A percentile compares a stretch with the other conserved stretches of the same genome.
phyloP scores from a whole-genome alignment of 371 early-diverging fungal genomes.

The Umbelopsis sp. region DNA sequence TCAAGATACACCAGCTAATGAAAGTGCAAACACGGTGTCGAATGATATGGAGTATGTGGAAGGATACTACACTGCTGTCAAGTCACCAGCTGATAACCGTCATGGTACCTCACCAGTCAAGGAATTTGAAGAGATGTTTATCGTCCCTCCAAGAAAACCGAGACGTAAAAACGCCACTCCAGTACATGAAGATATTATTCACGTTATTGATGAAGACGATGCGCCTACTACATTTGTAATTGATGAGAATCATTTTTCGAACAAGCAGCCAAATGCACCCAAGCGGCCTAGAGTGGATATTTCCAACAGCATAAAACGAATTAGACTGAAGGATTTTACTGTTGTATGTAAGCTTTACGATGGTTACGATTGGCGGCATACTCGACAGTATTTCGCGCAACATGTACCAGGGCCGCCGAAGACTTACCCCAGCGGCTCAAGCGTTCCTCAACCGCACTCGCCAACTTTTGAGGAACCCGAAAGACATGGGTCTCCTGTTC shows the following conservation, averaged over 20 bases:
- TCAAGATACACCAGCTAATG: neutral
- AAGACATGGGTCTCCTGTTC: neutral
- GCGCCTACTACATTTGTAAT: constrained; percentile 38
- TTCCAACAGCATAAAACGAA: constrained; percentile 39
- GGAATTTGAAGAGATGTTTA: constrained; percentile 6
- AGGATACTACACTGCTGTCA: constrained; percentile 44
- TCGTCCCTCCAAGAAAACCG: constrained; percentile 37
- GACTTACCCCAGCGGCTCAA: neutral
- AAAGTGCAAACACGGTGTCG: constrained; percentile 21
- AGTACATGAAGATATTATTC: constrained; percentile 35
- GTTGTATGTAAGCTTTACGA: constrained; percentile 67
- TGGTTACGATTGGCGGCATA: constrained; percentile 59
- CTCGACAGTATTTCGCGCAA: constrained; percentile 17
- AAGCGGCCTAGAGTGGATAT: constrained; percentile 32
- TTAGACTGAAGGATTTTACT: constrained; percentile 63
- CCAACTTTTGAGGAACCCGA: neutral
- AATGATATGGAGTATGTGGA: constrained; percentile 55
- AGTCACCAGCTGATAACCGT: neutral
- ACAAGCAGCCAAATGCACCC: constrained; percentile 10
- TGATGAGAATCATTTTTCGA: constrained; percentile 64
- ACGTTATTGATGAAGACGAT: constrained; percentile 31
- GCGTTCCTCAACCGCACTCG: neutral
- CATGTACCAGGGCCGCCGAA: neutral
- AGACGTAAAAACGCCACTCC: constrained; percentile 29
- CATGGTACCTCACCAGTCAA: neutral